These are phyloP conservation scores for Saturnispora dispora DNA, from an alignment of 805 yeast species.

Conservation along the genomic window DNA sequence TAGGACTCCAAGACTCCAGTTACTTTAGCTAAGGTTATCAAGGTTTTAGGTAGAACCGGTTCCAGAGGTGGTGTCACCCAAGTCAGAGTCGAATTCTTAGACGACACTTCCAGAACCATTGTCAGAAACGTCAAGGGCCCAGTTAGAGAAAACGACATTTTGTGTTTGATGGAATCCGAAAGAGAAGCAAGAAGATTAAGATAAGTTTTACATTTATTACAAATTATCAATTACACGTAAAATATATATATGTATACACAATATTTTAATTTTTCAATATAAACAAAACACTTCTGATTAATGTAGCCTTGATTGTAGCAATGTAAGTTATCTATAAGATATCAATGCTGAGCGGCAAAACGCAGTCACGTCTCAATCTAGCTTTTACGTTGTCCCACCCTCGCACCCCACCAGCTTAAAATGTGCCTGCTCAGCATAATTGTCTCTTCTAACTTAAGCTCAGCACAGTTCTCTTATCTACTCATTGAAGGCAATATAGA, in stretches of 20 bases:
- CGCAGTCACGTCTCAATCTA: not conserved
- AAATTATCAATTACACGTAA: not conserved
- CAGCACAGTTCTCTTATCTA: not conserved
- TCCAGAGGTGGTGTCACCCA: slow-evolving; percentile 99
- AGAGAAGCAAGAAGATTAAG: slow-evolving; percentile 98
- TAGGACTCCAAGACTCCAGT: slow-evolving; percentile 77
- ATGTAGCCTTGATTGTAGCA: not conserved
- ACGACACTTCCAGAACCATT: slow-evolving; percentile 89
- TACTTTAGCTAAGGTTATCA: slow-evolving; percentile 98
- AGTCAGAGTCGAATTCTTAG: slow-evolving; percentile 95
- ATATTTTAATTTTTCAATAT: not conserved
- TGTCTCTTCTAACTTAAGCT: not conserved
- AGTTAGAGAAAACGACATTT: slow-evolving; percentile 96
- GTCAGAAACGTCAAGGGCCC: slow-evolving; percentile 98
- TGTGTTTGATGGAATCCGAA: slow-evolving; percentile 99
- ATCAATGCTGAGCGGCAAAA: not conserved
- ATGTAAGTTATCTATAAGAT: not conserved
- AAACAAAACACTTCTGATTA: not conserved
- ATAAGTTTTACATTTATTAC: slow-evolving; percentile 28
- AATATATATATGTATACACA: not conserved
- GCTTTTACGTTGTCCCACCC: not conserved
- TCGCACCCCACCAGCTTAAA: not conserved
- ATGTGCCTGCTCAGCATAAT: not conserved
- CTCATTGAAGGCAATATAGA: no score
- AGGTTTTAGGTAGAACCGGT: slow-evolving; percentile 99